These are phyloP conservation scores for Solanum appendiculatum DNA, from an alignment of 257 asterid genomes.

Conservation along the genomic window DNA sequence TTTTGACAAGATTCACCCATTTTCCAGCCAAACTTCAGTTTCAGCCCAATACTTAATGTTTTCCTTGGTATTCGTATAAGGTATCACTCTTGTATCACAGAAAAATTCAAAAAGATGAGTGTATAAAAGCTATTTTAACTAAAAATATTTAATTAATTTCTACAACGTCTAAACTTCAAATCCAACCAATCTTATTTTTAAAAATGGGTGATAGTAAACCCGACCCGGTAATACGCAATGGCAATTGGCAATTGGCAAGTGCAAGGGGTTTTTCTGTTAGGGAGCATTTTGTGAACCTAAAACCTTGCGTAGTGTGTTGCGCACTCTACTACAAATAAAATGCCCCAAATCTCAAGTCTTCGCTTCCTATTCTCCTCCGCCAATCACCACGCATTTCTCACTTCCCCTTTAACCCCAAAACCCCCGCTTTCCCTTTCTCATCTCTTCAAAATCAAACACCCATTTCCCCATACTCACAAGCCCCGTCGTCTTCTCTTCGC, in stretches of 20 bases:
- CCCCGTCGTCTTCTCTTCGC: constrained; percentile 23
- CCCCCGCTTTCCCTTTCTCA: constrained; percentile 12
- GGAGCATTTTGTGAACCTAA: background rate
- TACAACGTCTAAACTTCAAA: background rate
- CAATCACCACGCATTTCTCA: constrained; percentile 26
- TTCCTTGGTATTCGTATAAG: no score
- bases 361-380: constrained; percentile 68
- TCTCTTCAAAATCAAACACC: constrained; percentile 5
- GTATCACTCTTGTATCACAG: no score
- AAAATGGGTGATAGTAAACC: background rate
- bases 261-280: background rate
- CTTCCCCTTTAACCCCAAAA: constrained; percentile 26
- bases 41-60: no score
- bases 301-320: constrained; percentile 12
- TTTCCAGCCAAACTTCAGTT: no score
- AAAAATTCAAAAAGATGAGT: no score
- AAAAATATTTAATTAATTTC: no score
- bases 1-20: background rate
- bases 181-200: background rate
- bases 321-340: background rate
- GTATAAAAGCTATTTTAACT: no score
- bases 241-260: background rate
- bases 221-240: background rate
- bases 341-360: constrained; percentile 55
- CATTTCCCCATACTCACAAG: constrained; percentile 4